Evolutionary conservation across 2,329 filamentous ascomycete species (phyloP), one percentile per base, ranked within the genome.

Genomic region (Diaporthe nobilis): DNA sequence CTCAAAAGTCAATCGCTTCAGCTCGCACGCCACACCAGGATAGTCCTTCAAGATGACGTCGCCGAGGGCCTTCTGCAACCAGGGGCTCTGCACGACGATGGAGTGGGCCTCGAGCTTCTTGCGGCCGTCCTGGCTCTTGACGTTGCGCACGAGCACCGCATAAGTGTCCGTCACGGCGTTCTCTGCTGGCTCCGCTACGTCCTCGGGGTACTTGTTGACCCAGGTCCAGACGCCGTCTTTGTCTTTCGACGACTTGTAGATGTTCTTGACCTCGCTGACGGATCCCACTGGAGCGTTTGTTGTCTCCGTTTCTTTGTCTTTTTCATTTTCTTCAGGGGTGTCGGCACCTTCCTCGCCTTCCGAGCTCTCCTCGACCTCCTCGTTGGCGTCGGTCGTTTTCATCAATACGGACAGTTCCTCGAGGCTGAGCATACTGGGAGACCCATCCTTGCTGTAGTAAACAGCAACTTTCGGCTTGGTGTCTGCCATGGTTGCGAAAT

Each of bases 1-100:
- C 10, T 84, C 81, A 76, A 94, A 93, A 73, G 90, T 89, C 2
- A 94, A 85, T 1, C 90, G 87, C n/a, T 90, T 86, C 37, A 94
- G 84, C 15, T 86, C 87, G 47, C 89, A 88, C 3, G 90, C 89
- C 42, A 94, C 85, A 1, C 92, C 91, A 0, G 90, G 89, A 75
- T 93, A 93, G 12, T 86, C 88, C 1, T 86, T 82, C 31, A 93
- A 85, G 10, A 93, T 86, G 42, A 55, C 42, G 15, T 88, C 85
- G 13, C 84, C 84, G 0, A 94, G 85, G 6, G 90, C 86, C 2
- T 85, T 84, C 82, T 92, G 92, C 58, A 94, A 83, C 72, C 88
- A 85, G 1, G 91, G 90, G 28, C 89, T 92, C 81, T 94, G 92
- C 8, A 94, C 84, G 60, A 93, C 86, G 75, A 94, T 89, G 63